These are phyloP conservation scores for Phytophthora colocasiae DNA, from an alignment of 352 stramenopile species.

Conservation along the genomic window DNA sequence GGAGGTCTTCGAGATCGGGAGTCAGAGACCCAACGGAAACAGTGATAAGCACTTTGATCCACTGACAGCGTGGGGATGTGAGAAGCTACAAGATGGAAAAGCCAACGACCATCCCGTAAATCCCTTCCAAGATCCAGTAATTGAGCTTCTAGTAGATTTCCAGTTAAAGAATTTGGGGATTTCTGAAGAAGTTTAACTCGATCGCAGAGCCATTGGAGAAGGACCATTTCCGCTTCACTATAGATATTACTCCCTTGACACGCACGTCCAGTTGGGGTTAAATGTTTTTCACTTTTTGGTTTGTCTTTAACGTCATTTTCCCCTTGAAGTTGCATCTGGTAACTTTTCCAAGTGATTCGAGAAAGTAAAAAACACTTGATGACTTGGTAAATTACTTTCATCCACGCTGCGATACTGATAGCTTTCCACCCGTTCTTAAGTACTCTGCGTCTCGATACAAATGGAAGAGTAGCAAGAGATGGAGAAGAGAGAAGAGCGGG, in stretches of 20 bases:
- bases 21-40: slow-evolving; percentile 54
- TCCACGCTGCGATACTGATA: slow-evolving; percentile 75
- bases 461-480: slow-evolving; percentile 44
- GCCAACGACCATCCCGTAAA: slow-evolving; percentile 72
- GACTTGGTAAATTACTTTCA: slow-evolving; percentile 90
- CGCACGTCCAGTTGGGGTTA: slow-evolving; percentile 12
- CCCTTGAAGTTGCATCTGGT: slow-evolving; percentile 47
- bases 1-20: slow-evolving; percentile 30
- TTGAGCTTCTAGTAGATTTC: slow-evolving; percentile 22
- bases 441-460: slow-evolving; percentile 56
- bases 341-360: slow-evolving; percentile 88
- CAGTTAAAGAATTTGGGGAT: slow-evolving; percentile 6
- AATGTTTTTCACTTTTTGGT: slow-evolving; percentile 21
- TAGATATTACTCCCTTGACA: slow-evolving; percentile 92
- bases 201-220: slow-evolving; percentile 92
- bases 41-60: slow-evolving; percentile 70
- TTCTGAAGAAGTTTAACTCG: slow-evolving; percentile 47
- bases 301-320: slow-evolving; percentile 14
- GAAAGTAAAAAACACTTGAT: slow-evolving; percentile 94
- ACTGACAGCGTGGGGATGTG: slow-evolving; percentile 88
- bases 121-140: slow-evolving; percentile 70
- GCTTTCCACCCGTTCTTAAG: slow-evolving; percentile 67
- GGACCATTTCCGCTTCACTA: slow-evolving; percentile 90
- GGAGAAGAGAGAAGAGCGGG: slow-evolving; percentile 55
- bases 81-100: slow-evolving; percentile 88